Conservation (phyloP, 768 basidiomycete species). For the Serendipita vermifera region DNA sequence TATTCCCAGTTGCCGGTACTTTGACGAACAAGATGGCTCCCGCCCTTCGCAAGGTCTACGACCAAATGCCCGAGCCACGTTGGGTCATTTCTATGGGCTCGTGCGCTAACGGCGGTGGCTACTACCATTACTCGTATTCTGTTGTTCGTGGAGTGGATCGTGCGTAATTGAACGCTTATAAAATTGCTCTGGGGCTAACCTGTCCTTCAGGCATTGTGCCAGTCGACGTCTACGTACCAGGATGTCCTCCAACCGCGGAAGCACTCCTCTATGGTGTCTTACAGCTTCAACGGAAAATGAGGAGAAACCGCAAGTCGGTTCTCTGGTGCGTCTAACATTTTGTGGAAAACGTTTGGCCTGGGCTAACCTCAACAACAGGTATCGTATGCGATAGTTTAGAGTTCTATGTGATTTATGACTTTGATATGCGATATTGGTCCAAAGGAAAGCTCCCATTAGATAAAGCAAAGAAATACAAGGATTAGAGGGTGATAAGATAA, state of each 20-base stretch:
- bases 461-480: neutral
- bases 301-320: constrained; percentile 71
- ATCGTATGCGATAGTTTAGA: constrained; percentile 4
- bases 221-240: constrained; percentile 96
- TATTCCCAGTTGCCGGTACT: constrained; percentile 89
- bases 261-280: constrained; percentile 94
- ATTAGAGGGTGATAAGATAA: too few relatives aligned
- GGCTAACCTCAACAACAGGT: too few relatives aligned
- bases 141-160: constrained; percentile 98
- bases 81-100: constrained; percentile 99
- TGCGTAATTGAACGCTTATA: constrained; percentile 28
- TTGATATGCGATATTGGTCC: neutral
- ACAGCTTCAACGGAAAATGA: constrained; percentile 93
- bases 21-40: constrained; percentile 99
- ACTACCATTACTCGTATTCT: constrained; percentile 97
- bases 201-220: constrained; percentile 72
- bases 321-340: constrained; percentile 49
- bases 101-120: constrained; percentile 95
- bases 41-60: constrained; percentile 88
- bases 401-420: neutral
- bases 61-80: constrained; percentile 98
- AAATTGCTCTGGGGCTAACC: constrained; percentile 12
- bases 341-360: neutral
- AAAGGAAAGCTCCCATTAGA: neutral
- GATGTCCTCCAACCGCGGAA: constrained; percentile 92